Evolutionary conservation across 176 grass and related monocot species (phyloP), one percentile per base, ranked within the genome.

Genomic region (Tillandsia leiboldiana): DNA sequence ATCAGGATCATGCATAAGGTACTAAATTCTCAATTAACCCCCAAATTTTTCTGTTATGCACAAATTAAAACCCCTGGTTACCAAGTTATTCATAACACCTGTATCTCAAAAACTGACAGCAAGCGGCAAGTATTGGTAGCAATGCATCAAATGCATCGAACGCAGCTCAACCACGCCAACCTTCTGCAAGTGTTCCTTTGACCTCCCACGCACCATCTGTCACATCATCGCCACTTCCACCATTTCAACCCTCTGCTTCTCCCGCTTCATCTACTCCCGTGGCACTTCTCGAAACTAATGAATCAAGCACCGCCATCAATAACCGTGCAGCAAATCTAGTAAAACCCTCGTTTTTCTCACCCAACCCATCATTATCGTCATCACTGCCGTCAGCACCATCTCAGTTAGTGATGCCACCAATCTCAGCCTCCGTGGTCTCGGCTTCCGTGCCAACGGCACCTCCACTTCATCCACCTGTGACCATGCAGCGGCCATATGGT

Each of bases 291-390:
- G 85, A 81, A 58, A 73, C 62, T 51, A 12, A 53, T 75, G 49
- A 52, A 29, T 53, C 65, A 67, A 84, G 51, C 70, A 27, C 64
- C 7, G 33, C 33, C 13, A 75, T 77, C 51, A 12, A 27, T 50
- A 65, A n/a, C 51, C 69, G 27, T 51, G 72, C 83, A 10, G 67
- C 83, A 74, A 86, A 91, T 82, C 80, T 96, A 73, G 56, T 88
- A 64, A 88, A 83, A 62, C 85, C 92, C 1, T 84, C 85, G 2
- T 91, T 87, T 65, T 91, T 96, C 70, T 67, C 79, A 15, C 78
- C 85, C 56, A 70, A 52, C 9, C 42, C 83, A 33, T 80, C 84
- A 11, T 81, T 83, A 70, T 83, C 86, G 3, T 52, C 78, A 72
- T 67, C 77, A 22, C 52, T 78, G 68, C 3, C 59, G 10, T 48